Base-by-base conservation (phyloP, 1,284 basidiomycete species). In the Rhodotorula sp. region DNA sequence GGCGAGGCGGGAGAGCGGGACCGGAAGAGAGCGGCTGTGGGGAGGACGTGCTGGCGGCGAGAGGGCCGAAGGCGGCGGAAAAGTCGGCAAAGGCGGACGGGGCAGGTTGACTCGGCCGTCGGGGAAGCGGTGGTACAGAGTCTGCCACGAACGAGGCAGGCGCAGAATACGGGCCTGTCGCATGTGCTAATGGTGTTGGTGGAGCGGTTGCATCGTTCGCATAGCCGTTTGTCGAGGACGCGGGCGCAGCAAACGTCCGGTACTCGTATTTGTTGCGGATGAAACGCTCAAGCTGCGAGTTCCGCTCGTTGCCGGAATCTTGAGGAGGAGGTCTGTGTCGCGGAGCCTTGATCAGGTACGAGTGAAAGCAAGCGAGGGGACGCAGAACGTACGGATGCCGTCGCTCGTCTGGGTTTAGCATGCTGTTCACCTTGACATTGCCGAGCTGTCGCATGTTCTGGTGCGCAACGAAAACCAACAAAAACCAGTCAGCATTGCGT, bases 191-290 rank as follows among this genome's bases (percentile, higher is more conserved):
- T n/a, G 48, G 27, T 4, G 27, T 30, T 34, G 67, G 46, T 27
- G 52, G 29, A 34, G 49, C 29, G n/a, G 30, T 8, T 13, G 55
- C n/a, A 15, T 46, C 58, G 46, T 48, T 59, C 27, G 46, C 17
- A 10, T 32, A 22, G 9, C 32, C 52, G 51, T 29, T 47, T 6
- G 30, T 15, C 11, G 51, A 32, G 24, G 32, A 2, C 1, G 51
- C 15, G 4, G 52, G 55, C 19, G 17, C 30, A 36, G 63, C 51
- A 29, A 67, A 69, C 2, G 53, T 17, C 24, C 62, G 59, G 58
- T 71, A 74, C 71, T 80, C 79, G 76, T 81, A 81, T 72, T 81
- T 81, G 59, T 72, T 70, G n/a, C 80, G 75, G 27, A 81, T 79
- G 73, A 77, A 81, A 62, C 75, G 74, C 59, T 80, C 80, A 27